Evolutionary conservation across 2,329 filamentous ascomycete species (phyloP).

Genomic region (Stachybotrys echinatus): DNA sequence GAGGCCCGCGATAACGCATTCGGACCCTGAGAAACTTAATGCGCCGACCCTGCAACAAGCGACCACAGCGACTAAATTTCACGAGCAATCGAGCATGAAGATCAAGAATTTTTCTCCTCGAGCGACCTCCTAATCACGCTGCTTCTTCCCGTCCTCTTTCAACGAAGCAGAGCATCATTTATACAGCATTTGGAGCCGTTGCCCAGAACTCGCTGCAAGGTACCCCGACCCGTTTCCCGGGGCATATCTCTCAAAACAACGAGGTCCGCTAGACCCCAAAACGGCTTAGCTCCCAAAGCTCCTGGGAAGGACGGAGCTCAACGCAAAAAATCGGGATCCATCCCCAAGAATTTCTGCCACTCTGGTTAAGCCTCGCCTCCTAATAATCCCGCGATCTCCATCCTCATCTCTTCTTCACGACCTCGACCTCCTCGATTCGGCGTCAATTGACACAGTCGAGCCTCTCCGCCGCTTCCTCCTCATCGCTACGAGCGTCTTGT

Average conservation of each 20-base stretch:
- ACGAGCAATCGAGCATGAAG: not conserved
- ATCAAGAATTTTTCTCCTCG: too few relatives aligned
- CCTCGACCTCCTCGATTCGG: conserved; percentile 10
- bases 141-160: too few relatives aligned
- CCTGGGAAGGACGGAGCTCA: conserved; percentile 32
- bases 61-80: too few relatives aligned
- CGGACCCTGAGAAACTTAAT: not conserved
- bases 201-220: not conserved
- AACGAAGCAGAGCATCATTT: too few relatives aligned
- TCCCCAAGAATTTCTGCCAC: conserved; percentile 32
- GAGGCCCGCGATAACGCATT: not conserved
- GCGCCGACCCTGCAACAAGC: not conserved
- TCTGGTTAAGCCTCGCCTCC: conserved; percentile 20
- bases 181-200: not conserved
- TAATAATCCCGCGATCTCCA: conserved; percentile 22
- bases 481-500: conserved; percentile 19
- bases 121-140: too few relatives aligned
- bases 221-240: not conserved
- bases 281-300: conserved; percentile 24
- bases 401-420: conserved; percentile 6
- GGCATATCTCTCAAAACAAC: not conserved
- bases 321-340: conserved; percentile 34
- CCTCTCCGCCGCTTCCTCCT: conserved; percentile 3
- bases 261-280: conserved; percentile 12
- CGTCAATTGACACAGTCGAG: conserved; percentile 7